These are phyloP conservation scores for Myxozyma neotropica DNA, from an alignment of 805 yeast species.

Conservation along the genomic window DNA sequence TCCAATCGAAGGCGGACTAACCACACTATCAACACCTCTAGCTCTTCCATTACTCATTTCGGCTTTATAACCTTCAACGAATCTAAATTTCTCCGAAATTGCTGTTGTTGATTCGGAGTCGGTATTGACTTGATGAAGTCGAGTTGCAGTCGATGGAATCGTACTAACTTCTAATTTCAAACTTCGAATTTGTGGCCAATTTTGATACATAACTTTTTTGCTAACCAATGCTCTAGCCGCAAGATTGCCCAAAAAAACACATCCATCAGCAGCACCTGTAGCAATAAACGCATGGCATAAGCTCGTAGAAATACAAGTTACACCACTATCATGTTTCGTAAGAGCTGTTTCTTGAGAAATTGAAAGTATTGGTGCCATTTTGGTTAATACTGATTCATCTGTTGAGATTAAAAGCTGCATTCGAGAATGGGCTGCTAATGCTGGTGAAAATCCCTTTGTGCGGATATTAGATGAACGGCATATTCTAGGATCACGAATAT, in stretches of 20 bases:
- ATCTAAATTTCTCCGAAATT: slow-evolving; percentile 13
- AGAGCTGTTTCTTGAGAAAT: not conserved
- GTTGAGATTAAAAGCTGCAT: slow-evolving; percentile 1
- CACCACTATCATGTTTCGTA: slow-evolving; percentile 5
- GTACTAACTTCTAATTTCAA: slow-evolving; percentile 5
- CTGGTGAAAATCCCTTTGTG: slow-evolving; percentile 2
- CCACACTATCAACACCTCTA: not conserved
- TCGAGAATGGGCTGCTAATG: not conserved
- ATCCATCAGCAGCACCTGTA: slow-evolving; percentile 31
- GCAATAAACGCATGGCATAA: slow-evolving; percentile 29
- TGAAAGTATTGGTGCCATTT: not conserved
- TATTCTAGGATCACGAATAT: slow-evolving; percentile 19
- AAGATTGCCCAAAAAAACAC: slow-evolving; percentile 20
- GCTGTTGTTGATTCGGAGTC: not conserved
- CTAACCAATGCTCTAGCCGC: slow-evolving; percentile 13
- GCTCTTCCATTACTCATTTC: not conserved
- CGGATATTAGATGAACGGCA: slow-evolving; percentile 12
- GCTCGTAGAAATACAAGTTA: slow-evolving; percentile 22
- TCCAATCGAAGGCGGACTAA: slow-evolving; percentile 13
- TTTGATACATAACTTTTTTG: not conserved
- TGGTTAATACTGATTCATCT: slow-evolving; percentile 7
- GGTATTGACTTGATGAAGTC: not conserved
- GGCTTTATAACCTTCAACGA: slow-evolving; percentile 23
- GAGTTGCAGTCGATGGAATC: not conserved
- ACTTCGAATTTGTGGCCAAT: slow-evolving; percentile 22